phyloP scores from a whole-genome alignment of 202 grass and related monocot genomes.

The Musa balbisiana region DNA sequence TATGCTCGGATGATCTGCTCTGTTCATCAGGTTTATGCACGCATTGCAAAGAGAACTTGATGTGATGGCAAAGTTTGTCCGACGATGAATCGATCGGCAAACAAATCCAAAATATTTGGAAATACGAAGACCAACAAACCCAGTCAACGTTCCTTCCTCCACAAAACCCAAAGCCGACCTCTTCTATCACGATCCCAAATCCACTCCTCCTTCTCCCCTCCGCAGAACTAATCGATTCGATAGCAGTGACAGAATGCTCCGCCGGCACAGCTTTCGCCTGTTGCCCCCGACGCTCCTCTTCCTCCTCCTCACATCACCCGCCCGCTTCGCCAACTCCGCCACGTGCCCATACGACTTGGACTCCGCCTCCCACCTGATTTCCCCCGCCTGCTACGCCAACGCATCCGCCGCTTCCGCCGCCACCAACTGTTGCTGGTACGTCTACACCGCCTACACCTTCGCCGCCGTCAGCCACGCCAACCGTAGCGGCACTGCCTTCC shows the following conservation, averaged over 20 bases:
- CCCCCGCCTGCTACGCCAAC: constrained; percentile 15
- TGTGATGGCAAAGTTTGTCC: too few relatives aligned
- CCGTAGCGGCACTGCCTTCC: constrained; percentile 45
- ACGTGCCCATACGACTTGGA: constrained; percentile 12
- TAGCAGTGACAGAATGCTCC: background rate
- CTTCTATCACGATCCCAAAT: background rate
- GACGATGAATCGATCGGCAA: too few relatives aligned
- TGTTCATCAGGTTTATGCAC: too few relatives aligned
- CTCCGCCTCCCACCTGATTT: constrained; percentile 2
- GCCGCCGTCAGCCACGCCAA: constrained; percentile 36
- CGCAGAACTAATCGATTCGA: background rate
- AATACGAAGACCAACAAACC: too few relatives aligned
- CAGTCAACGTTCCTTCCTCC: too few relatives aligned
- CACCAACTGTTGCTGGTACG: constrained; percentile 72
- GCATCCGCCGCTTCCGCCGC: background rate
- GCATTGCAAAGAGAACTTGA: too few relatives aligned
- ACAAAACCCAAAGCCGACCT: too few relatives aligned
- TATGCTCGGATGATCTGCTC: too few relatives aligned
- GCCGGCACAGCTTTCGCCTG: background rate
- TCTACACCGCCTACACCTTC: constrained; percentile 44
- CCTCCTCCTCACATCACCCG: background rate
- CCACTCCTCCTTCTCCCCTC: background rate
- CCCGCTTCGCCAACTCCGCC: background rate
- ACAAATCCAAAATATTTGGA: too few relatives aligned
- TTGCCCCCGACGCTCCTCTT: background rate